Percentiles rank a stretch among this genome's conserved stretches.
These are phyloP conservation scores for Metarhizium rileyi DNA, from an alignment of 2,329 filamentous ascomycete genomes.

Conservation along the genomic window DNA sequence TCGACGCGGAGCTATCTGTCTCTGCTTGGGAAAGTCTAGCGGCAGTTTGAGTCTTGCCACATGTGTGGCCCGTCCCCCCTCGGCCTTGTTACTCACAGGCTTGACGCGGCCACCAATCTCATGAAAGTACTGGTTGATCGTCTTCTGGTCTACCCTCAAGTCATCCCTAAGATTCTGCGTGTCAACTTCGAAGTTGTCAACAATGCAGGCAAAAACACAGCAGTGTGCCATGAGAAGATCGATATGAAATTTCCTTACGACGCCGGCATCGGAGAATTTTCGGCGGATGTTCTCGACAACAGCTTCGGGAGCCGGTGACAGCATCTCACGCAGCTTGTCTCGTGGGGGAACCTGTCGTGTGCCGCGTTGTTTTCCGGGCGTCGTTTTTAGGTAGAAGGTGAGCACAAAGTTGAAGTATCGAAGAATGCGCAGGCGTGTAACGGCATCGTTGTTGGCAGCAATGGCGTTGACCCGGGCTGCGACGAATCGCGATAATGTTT, in stretches of 20 bases:
- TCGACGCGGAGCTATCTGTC: constrained; percentile 24
- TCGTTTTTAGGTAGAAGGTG: constrained; percentile 39
- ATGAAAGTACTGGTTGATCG: constrained; percentile 61
- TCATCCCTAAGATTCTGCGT: constrained; percentile 62
- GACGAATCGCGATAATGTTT: constrained; percentile 53
- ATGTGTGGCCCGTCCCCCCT: constrained; percentile 37
- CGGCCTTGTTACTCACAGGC: constrained; percentile 50
- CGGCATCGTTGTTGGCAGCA: constrained; percentile 43
- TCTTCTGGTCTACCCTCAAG: constrained; percentile 59
- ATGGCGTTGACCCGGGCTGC: constrained; percentile 49
- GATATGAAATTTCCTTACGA: constrained; percentile 60
- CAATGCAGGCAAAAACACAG: constrained; percentile 58
- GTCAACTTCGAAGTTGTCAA: constrained; percentile 67
- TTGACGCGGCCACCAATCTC: constrained; percentile 66
- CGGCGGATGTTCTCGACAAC: constrained; percentile 58
- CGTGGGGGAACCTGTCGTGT: constrained; percentile 45
- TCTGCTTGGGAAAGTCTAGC: constrained; percentile 66
- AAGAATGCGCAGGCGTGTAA: constrained; percentile 45
- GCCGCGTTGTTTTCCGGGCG: constrained; percentile 35
- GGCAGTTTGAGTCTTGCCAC: constrained; percentile 69
- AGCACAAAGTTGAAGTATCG: constrained; percentile 51
- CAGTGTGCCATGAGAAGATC: constrained; percentile 67
- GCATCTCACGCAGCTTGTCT: constrained; percentile 49
- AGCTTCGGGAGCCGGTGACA: constrained; percentile 48
- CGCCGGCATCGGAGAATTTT: constrained; percentile 55